Percentiles rank a stretch among this genome's conserved stretches.
Evolutionary conservation across 805 yeast genomes (phyloP).

Genomic region (Kazachstania viticola): DNA sequence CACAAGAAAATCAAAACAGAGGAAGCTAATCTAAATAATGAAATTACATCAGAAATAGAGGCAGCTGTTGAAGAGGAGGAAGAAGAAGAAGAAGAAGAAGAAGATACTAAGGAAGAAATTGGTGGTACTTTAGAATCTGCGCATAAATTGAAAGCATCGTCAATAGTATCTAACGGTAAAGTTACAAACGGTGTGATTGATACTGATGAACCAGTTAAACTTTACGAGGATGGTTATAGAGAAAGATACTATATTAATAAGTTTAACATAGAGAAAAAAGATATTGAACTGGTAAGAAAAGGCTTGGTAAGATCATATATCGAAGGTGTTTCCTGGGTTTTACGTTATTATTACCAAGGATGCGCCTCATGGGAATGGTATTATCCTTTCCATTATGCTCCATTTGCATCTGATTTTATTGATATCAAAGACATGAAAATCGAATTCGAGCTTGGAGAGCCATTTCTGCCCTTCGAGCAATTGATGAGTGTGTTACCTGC

Average conservation of each 20-base stretch:
- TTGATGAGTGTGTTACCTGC: slow-evolving; percentile 93
- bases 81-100: slow-evolving; percentile 9
- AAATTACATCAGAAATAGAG: slow-evolving; percentile 16
- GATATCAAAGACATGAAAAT: slow-evolving; percentile 41
- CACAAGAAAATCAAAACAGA: slow-evolving; percentile 12
- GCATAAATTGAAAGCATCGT: slow-evolving; percentile 4
- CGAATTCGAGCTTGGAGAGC: slow-evolving; percentile 54
- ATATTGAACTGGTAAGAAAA: slow-evolving; percentile 41
- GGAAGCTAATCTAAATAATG: slow-evolving; percentile 12
- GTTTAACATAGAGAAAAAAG: slow-evolving; percentile 46
- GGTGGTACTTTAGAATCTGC: too few species aligned
- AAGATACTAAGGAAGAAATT: slow-evolving; percentile 9
- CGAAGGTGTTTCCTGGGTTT: slow-evolving; percentile 96
- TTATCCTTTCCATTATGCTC: slow-evolving; percentile 95
- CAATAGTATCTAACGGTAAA: slow-evolving; percentile 18
- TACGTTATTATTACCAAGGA: slow-evolving; percentile 89
- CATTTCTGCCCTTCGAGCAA: slow-evolving; percentile 87
- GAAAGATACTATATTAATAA: slow-evolving; percentile 71
- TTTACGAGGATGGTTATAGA: slow-evolving; percentile 82
- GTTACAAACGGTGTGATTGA: slow-evolving; percentile 29
- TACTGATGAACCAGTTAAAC: slow-evolving; percentile 43
- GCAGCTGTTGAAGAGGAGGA: slow-evolving; percentile 11
- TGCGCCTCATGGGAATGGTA: slow-evolving; percentile 99
- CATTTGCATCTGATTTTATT: slow-evolving; percentile 82
- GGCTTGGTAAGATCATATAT: slow-evolving; percentile 62